These are phyloP conservation scores for Mitragyna speciosa DNA, from an alignment of 257 asterid genomes.

Conservation along the genomic window DNA sequence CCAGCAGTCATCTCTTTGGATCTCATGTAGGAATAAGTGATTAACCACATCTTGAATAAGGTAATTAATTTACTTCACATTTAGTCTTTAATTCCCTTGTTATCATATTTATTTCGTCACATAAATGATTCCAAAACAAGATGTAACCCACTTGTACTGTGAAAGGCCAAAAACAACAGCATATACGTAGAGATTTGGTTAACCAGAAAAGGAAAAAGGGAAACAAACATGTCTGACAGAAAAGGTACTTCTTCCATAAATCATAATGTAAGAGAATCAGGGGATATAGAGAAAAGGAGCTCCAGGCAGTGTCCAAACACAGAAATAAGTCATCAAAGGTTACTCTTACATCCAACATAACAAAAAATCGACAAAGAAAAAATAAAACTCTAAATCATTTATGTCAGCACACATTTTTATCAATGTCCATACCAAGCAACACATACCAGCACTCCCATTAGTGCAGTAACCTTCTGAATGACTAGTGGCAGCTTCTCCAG, in stretches of 20 bases:
- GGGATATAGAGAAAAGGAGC: background rate
- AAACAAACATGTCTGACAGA: background rate
- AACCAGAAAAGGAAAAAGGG: background rate
- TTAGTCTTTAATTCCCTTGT: background rate
- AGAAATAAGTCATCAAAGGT: background rate
- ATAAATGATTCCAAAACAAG: background rate
- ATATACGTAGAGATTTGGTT: background rate
- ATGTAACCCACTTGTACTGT: background rate
- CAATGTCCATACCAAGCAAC: background rate
- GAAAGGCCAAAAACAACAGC: background rate
- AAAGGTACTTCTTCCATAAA: background rate
- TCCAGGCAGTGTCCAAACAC: background rate
- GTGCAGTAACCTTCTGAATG: conserved; percentile 86
- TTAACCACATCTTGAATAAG: background rate
- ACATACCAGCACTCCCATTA: conserved; percentile 90
- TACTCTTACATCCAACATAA: background rate
- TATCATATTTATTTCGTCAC: background rate
- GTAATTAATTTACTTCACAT: background rate
- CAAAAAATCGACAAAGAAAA: background rate
- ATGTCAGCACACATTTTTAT: background rate
- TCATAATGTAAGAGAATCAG: background rate
- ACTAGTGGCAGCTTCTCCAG: conserved; percentile 72
- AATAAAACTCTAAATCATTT: background rate
- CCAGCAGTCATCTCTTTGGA: background rate
- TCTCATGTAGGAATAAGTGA: background rate